Percentiles rank a stretch among this genome's conserved stretches.
These are phyloP conservation scores for Hymenoscyphus salicellus DNA, from an alignment of 2,329 filamentous ascomycete species.

Conservation along the genomic window DNA sequence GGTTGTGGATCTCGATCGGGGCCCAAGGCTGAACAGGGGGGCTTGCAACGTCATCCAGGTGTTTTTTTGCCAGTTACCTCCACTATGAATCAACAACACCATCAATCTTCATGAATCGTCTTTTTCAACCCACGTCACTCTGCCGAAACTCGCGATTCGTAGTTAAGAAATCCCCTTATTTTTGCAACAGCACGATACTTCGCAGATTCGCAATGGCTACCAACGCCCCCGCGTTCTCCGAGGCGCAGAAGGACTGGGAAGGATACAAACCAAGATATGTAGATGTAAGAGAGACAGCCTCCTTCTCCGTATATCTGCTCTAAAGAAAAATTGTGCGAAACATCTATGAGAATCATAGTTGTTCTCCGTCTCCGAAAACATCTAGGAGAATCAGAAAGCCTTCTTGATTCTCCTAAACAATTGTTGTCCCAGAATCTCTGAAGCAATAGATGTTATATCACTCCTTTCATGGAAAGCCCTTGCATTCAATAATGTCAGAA, in stretches of 20 bases:
- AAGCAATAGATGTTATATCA: too few species aligned
- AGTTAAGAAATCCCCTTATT: not conserved
- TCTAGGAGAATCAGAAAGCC: not conserved
- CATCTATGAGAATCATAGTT: conserved; percentile 2
- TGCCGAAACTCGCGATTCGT: not conserved
- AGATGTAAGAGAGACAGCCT: conserved; percentile 47
- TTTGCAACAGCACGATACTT: not conserved
- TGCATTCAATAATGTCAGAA: not conserved
- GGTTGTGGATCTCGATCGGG: too few species aligned
- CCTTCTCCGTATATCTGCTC: too few species aligned
- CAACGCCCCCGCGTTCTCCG: not conserved
- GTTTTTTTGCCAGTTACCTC: not conserved
- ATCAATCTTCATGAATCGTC: conserved; percentile 10
- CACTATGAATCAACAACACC: not conserved
- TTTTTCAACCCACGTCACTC: not conserved
- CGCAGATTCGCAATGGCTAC: conserved; percentile 19
- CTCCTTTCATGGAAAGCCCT: too few species aligned
- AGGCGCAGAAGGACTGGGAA: not conserved
- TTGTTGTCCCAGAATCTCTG: too few species aligned
- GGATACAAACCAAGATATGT: conserved; percentile 52
- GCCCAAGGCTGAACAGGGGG: too few species aligned
- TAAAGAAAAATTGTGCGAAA: too few species aligned
- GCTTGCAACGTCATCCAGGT: too few species aligned
- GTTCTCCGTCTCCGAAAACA: not conserved
- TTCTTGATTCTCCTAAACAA: too few species aligned